These are phyloP conservation scores for Prillingera fragicola DNA, from an alignment of 1,284 basidiomycete species.

Conservation along the genomic window DNA sequence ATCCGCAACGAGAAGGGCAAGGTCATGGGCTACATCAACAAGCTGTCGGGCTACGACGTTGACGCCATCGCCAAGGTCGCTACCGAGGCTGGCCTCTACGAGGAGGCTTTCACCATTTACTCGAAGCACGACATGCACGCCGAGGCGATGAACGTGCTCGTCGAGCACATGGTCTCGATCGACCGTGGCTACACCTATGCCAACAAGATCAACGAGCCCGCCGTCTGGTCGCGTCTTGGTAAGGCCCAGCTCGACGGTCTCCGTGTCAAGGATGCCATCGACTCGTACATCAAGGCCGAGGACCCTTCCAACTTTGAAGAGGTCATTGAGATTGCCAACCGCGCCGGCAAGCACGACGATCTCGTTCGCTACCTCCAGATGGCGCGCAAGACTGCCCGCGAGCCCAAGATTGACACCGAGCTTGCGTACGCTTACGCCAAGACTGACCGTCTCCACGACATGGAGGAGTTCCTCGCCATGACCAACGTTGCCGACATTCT, in stretches of 20 bases:
- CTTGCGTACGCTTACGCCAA: slow-evolving; percentile 94
- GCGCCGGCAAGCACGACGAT: slow-evolving; percentile 96
- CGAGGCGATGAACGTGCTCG: slow-evolving; percentile 93
- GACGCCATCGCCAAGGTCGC: slow-evolving; percentile 96
- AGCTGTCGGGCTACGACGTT: slow-evolving; percentile 89
- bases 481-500: slow-evolving; percentile 97
- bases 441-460: slow-evolving; percentile 93
- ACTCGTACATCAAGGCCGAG: slow-evolving; percentile 98
- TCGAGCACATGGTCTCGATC: slow-evolving; percentile 96
- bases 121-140: slow-evolving; percentile 91
- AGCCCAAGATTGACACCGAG: slow-evolving; percentile 97
- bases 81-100: slow-evolving; percentile 90
- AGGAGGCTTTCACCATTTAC: slow-evolving; percentile 95
- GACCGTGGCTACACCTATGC: slow-evolving; percentile 96
- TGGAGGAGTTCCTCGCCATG: slow-evolving; percentile 99
- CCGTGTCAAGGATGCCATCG: slow-evolving; percentile 96
- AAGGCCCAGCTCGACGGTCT: slow-evolving; percentile 99
- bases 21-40: slow-evolving; percentile 97
- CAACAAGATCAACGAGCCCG: slow-evolving; percentile 92
- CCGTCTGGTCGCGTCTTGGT: slow-evolving; percentile 93
- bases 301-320: slow-evolving; percentile 94
- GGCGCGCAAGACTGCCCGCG: slow-evolving; percentile 96
- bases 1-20: slow-evolving; percentile 98
- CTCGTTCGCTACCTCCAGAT: slow-evolving; percentile 97
- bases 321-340: slow-evolving; percentile 93